Evolutionary conservation across 2,329 filamentous ascomycete genomes (phyloP), one percentile per base, ranked within the genome.

Genomic region (Fusarium poae): DNA sequence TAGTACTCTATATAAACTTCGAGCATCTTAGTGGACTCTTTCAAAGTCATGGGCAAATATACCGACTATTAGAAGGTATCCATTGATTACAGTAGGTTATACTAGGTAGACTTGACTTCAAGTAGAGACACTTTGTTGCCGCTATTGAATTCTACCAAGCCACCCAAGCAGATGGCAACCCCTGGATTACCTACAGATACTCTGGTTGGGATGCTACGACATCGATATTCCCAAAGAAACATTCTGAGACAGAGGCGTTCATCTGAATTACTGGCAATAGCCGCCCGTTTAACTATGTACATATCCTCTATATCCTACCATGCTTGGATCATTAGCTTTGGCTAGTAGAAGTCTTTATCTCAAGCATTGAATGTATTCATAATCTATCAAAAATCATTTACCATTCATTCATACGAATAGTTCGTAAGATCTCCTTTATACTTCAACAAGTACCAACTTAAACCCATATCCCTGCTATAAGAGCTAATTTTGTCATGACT

Each of bases 401-500:
- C 9, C 18, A n/a, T 50, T 20, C 30, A 32, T 32, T 45, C 27
- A 27, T 34, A 15, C 29, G 43, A 56, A 50, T 21, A 25, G 42
- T 30, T 35, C 42, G 37, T 20, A 20, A 63, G 64, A 53, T 35
- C 46, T 48, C 50, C 32, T 42, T 57, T 49, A 25, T 21, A 16
- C 29, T 30, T 21, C 25, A 34, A 23, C n/a, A 25, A 59, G 44
- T 43, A 7, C 30, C 55, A 7, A 16, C 52, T 37, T 40, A 23
- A 8, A 27, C 21, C 20, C 21, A 42, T 12, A 43, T 34, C 48
- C 57, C 27, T 64, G 48, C 30, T 48, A 46, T 61, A 43, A 45
- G 9, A 49, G 46, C 30, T 61, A 57, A 68, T 71, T 71, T 71
- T 71, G 68, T 68, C 68, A 63, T 25, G 40, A 34, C 34, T 27